Evolutionary conservation across 2,329 filamentous ascomycete genomes (phyloP), one percentile per base, ranked within the genome.

Genomic region (Claviceps purpurea): DNA sequence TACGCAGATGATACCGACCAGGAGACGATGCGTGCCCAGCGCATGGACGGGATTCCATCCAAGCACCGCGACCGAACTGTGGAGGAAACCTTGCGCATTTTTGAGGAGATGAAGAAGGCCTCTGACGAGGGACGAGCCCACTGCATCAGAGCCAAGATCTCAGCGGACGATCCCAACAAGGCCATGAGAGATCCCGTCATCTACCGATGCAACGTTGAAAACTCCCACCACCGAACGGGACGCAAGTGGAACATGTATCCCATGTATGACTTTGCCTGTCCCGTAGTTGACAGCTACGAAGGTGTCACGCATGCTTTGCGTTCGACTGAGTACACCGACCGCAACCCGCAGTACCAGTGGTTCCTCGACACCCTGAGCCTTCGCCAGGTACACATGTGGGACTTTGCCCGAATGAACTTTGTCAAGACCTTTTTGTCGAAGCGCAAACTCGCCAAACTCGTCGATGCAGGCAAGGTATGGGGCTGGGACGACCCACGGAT

Each of bases 111-210:
- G 93, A 95, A 90, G 75, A 77, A 79, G 52, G 90, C 85, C 45
- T 85, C 82, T 2, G 79, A 85, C 48, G 83, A 90, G 67, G 93
- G 93, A 54, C 70, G 82, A 48, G 81, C 78, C 64, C 90, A 91
- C 81, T 96, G 89, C 71, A 94, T 98, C 59, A 86, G 93, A 55
- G 93, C 93, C 54, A 96, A 94, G 76, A 87, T 97, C 60, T 91
- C 88, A 1, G 81, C 87, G 60, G 87, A 95, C 68, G 86, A 93
- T 70, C 86, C 86, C 58, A 97, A 98, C 75, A 95, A 95, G 71
- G 89, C 93, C 50, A 84, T 97, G 79, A 81, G 93, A 58, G 93
- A 98, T 68, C 93, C 93, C 13, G 90, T 97, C 68, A 94, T 98
- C 68, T 97, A 96, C 76, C 84, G 93, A 59, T 96, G 89, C 60